phyloP scores from a whole-genome alignment of 177 flowering plant genomes.

The Vitis hybrid region DNA sequence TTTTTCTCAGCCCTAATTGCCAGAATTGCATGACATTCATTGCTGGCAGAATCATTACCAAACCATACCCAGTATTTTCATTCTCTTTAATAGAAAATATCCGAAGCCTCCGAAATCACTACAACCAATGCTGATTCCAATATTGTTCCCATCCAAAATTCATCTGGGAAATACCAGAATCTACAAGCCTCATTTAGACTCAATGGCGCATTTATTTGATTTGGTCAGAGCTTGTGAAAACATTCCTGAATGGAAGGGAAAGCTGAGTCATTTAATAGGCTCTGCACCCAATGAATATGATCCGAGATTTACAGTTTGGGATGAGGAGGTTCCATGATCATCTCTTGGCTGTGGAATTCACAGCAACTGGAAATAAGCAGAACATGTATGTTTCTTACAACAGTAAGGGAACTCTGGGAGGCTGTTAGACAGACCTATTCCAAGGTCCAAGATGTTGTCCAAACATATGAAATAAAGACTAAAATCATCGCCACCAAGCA shows the following conservation, averaged over 20 bases:
- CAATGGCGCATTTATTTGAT: constrained; percentile 1
- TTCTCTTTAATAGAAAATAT: too few species aligned
- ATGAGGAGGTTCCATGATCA: too few species aligned
- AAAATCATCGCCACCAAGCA: neutral
- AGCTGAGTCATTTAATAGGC: neutral
- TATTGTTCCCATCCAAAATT: too few species aligned
- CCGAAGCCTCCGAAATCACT: too few species aligned
- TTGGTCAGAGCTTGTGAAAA: constrained; percentile 1
- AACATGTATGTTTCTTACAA: neutral
- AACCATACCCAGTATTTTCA: too few species aligned
- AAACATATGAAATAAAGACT: neutral
- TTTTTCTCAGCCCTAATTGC: too few species aligned
- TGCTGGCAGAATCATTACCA: too few species aligned
- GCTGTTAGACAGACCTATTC: neutral
- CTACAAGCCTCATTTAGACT: constrained; percentile 1
- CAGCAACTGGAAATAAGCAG: neutral
- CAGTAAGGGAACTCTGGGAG: neutral
- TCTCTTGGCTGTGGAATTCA: neutral
- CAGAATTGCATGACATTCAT: too few species aligned
- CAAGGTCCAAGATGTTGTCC: neutral
- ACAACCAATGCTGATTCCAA: too few species aligned
- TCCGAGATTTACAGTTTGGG: neutral
- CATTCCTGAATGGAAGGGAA: constrained; percentile 3
- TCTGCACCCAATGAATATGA: neutral
- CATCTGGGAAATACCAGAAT: neutral